phyloP scores from a whole-genome alignment of 2,329 filamentous ascomycete species.

The Stemphylium beticola region DNA sequence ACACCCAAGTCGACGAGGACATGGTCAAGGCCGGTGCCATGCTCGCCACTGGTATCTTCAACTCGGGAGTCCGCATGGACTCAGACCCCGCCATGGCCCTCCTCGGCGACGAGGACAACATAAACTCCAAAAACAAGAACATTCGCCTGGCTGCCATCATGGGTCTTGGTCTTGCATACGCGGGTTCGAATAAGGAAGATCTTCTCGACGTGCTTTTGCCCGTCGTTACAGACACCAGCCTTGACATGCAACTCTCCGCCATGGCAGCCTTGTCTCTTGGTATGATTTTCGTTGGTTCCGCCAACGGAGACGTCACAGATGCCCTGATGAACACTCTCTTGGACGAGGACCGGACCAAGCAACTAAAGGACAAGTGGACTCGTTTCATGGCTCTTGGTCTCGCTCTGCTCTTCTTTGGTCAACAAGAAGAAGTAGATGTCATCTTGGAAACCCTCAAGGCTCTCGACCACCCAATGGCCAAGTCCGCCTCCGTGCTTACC shows the following conservation, averaged over 20 bases:
- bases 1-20: constrained; percentile 82
- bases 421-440: constrained; percentile 98
- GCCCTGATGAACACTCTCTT: constrained; percentile 91
- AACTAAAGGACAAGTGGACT: constrained; percentile 98
- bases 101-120: constrained; percentile 78
- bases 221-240: constrained; percentile 80
- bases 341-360: constrained; percentile 88
- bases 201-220: constrained; percentile 85
- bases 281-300: constrained; percentile 90
- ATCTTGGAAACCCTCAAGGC: constrained; percentile 96
- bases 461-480: constrained; percentile 95
- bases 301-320: constrained; percentile 87
- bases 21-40: constrained; percentile 90
- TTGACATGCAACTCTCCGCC: constrained; percentile 94
- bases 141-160: constrained; percentile 88
- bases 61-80: constrained; percentile 87
- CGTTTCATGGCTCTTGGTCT: constrained; percentile 94
- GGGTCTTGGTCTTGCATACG: constrained; percentile 93
- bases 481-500: constrained; percentile 90
- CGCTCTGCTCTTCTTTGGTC: constrained; percentile 91
- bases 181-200: constrained; percentile 90
- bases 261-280: constrained; percentile 94
- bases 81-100: constrained; percentile 89
- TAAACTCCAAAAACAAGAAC: constrained; percentile 77
- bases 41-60: constrained; percentile 94